These are phyloP conservation scores for Chrysopogon serrulatus DNA, from an alignment of 176 grass and related monocot species.

Conservation along the genomic window DNA sequence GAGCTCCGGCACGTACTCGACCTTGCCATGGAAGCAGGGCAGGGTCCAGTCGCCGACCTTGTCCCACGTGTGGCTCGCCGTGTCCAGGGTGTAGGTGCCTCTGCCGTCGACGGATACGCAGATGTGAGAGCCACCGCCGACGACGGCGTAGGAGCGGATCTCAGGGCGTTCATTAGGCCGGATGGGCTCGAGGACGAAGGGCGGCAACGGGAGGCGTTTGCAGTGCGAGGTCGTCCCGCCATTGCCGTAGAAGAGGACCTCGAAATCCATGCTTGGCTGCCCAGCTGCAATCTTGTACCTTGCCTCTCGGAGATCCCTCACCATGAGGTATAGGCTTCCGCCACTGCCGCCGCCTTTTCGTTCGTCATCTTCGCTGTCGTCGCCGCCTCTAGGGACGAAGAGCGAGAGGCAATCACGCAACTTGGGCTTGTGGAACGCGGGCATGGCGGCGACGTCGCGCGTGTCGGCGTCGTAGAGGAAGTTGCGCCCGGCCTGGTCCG, in stretches of 20 bases:
- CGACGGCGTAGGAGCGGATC: no score
- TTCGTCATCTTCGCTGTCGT: no score
- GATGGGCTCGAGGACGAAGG: no score
- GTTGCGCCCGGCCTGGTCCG: background rate
- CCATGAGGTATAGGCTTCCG: no score
- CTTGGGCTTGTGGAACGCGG: background rate
- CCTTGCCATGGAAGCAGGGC: background rate
- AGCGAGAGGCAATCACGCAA: no score
- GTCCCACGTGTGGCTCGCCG: background rate
- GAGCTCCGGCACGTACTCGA: background rate
- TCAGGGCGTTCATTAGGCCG: no score
- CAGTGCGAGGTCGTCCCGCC: background rate
- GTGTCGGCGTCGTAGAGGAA: background rate
- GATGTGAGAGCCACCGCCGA: no score
- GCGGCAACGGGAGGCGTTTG: background rate
- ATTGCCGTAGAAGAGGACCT: background rate
- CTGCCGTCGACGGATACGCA: no score
- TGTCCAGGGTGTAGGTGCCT: no score
- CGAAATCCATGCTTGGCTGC: background rate
- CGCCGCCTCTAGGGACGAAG: no score
- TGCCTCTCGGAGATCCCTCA: accelerated
- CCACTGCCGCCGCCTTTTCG: background rate
- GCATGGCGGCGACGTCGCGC: background rate
- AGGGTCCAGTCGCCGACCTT: background rate
- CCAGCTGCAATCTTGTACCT: no score